phyloP scores from a whole-genome alignment of 441 rosid genomes.

The Sinapis alba region DNA sequence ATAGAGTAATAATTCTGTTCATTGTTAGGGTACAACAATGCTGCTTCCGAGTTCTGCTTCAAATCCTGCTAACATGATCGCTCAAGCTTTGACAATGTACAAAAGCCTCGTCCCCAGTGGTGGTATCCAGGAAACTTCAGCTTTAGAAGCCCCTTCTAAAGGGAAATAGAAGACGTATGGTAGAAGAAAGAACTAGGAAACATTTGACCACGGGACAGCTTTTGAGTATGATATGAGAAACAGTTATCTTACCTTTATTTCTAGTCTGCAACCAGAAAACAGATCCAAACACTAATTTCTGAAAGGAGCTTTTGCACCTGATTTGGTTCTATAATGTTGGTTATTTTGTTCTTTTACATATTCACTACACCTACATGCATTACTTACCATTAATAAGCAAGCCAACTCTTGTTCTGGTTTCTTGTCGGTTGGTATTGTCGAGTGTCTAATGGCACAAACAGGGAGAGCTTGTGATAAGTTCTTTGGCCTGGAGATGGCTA shows the following conservation, averaged over 20 bases:
- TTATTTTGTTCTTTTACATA: background rate
- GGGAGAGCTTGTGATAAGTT: constrained; percentile 2
- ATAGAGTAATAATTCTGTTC: background rate
- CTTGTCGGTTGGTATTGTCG: background rate
- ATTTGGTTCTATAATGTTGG: background rate
- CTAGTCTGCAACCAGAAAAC: background rate
- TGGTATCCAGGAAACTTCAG: constrained; percentile 29
- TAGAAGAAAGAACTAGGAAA: constrained; percentile 25
- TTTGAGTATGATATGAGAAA: background rate
- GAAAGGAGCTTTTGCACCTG: constrained; percentile 8
- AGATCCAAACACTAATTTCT: background rate
- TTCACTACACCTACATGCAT: too few species aligned
- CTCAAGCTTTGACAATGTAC: constrained; percentile 84
- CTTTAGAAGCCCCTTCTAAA: constrained; percentile 14
- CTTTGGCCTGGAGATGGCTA: constrained; percentile 2
- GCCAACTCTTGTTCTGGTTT: background rate
- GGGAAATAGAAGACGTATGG: constrained; percentile 1
- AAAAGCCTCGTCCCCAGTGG: constrained; percentile 57
- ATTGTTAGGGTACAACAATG: constrained; percentile 57
- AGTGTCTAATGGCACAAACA: constrained; percentile 3
- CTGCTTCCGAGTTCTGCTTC: constrained; percentile 74
- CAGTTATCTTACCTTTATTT: background rate
- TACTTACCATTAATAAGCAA: too few species aligned
- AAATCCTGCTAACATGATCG: constrained; percentile 75
- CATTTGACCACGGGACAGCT: constrained; percentile 2